Evolutionary conservation across 805 yeast genomes (phyloP).

Genomic region (Pichia thaimueangensis): DNA sequence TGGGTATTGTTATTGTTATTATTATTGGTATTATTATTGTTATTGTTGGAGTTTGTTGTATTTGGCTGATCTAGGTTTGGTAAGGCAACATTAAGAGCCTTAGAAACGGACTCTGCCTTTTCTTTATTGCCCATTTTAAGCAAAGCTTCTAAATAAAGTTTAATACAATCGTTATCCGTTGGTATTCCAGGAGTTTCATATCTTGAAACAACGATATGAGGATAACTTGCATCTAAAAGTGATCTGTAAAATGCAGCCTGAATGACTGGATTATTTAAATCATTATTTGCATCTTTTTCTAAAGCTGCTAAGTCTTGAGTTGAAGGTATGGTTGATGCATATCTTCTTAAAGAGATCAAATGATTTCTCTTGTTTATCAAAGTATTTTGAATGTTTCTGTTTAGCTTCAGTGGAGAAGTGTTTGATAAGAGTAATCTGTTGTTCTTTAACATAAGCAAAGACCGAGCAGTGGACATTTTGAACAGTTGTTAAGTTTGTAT

Average conservation of each 20-base stretch:
- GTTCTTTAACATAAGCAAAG: not conserved
- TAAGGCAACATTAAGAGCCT: conserved; percentile 30
- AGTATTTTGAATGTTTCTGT: not conserved
- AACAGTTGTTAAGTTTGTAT: not conserved
- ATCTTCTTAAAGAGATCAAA: conserved; percentile 1
- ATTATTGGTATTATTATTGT: not conserved
- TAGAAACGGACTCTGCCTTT: conserved; percentile 66
- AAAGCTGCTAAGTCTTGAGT: conserved; percentile 44
- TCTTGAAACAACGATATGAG: conserved; percentile 93
- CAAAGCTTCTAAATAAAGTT: conserved; percentile 74
- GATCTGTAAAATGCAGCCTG: conserved; percentile 83
- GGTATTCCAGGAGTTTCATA: conserved; percentile 95
- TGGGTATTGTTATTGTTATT: conserved; percentile 7
- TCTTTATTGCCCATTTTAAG: conserved; percentile 68
- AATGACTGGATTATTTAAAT: conserved; percentile 55
- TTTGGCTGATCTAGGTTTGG: conserved; percentile 8
- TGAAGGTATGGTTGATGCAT: conserved; percentile 17
- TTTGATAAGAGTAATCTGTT: not conserved
- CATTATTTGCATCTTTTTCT: conserved; percentile 84
- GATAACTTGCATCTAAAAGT: conserved; percentile 73
- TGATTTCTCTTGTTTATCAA: not conserved
- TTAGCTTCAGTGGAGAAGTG: not conserved
- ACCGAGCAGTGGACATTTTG: not conserved
- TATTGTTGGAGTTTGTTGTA: not conserved
- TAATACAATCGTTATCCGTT: conserved; percentile 69